Evolutionary conservation across 495 filamentous ascomycete genomes (phyloP), one percentile per base, ranked within the genome.

Genomic region (Monascus purpureus): DNA sequence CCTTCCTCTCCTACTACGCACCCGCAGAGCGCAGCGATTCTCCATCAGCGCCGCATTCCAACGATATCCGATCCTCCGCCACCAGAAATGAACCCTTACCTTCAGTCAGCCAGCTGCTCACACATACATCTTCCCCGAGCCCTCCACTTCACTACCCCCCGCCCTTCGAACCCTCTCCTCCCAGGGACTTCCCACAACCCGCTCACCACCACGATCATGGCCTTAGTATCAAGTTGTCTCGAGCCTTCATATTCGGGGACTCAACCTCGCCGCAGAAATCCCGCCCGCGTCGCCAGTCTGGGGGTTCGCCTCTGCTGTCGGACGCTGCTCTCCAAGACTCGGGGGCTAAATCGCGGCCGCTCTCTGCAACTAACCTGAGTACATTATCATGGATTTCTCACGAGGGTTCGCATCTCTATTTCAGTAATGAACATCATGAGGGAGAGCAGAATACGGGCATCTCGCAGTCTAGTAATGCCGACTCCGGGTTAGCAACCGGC

Each of bases 51-150:
- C 28, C 28, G 27, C 40, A 31, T 37, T 37, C 33, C 23, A 42
- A 41, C 18, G 16, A 47, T 29, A 24, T 35, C 8, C 4, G 35
- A 40, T n/a, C 45, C 38, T 22, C 41, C 40, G 13, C 46, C 38
- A 15, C 36, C 29, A 32, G 39, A 13, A 49, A 40, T 9, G 53
- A 62, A 29, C 55, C 57, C 24, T 50, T 70, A 8, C 66, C 66
- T 6, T 59, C 66, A 6, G 61, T 70, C 17, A 61, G 62, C 28
- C 59, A 65, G 33, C 38, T 70, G 22, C 39, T 70, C 23, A 65
- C 58, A 0, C 62, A 63, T 1, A 42, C 35, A 8, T 40, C 53
- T 14, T 53, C 46, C 17, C 41, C 51, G 15, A 55, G 37, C 28
- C 49, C 50, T n/a, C 43, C 56, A 7, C 50, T 50, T 14, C 38